phyloP scores from a whole-genome alignment of 495 filamentous ascomycete species.

The Coniosporium apollinis region DNA sequence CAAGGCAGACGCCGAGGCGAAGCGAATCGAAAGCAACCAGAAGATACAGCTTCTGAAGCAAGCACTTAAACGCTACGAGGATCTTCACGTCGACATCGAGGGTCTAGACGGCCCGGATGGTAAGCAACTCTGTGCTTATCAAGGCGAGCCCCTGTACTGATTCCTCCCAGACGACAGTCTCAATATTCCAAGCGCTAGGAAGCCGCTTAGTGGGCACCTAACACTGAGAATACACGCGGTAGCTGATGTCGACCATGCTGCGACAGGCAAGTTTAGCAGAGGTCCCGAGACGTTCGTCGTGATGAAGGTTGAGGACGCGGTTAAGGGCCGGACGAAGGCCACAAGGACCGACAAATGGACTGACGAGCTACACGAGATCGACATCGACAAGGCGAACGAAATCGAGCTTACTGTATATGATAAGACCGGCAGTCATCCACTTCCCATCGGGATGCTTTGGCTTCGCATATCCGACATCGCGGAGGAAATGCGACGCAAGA shows the following conservation, averaged over 20 bases:
- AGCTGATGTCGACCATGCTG: constrained; percentile 87
- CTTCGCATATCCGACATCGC: constrained; percentile 91
- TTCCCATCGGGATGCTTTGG: constrained; percentile 93
- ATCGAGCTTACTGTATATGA: constrained; percentile 97
- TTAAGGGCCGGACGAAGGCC: constrained; percentile 75
- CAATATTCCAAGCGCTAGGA: constrained; percentile 83
- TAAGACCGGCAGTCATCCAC: constrained; percentile 71
- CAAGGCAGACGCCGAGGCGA: constrained; percentile 74
- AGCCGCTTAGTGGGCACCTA: constrained; percentile 79
- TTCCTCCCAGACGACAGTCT: constrained; percentile 72
- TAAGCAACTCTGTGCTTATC: constrained; percentile 21
- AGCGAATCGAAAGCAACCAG: constrained; percentile 84
- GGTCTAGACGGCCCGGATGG: constrained; percentile 68
- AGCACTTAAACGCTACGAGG: constrained; percentile 90
- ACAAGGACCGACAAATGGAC: constrained; percentile 82
- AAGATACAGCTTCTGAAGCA: constrained; percentile 95
- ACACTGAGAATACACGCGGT: constrained; percentile 74
- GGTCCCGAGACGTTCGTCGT: constrained; percentile 90
- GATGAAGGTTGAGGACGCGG: constrained; percentile 86
- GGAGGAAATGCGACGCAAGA: constrained; percentile 94
- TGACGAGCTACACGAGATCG: constrained; percentile 74
- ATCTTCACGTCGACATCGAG: constrained; percentile 93
- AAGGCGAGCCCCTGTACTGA: neutral
- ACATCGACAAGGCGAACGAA: constrained; percentile 96
- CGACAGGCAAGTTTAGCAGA: constrained; percentile 67